Percentiles rank a stretch among this genome's conserved stretches.
phyloP scores from a whole-genome alignment of 2,329 filamentous ascomycete species.

The Graphilbum sp. region DNA sequence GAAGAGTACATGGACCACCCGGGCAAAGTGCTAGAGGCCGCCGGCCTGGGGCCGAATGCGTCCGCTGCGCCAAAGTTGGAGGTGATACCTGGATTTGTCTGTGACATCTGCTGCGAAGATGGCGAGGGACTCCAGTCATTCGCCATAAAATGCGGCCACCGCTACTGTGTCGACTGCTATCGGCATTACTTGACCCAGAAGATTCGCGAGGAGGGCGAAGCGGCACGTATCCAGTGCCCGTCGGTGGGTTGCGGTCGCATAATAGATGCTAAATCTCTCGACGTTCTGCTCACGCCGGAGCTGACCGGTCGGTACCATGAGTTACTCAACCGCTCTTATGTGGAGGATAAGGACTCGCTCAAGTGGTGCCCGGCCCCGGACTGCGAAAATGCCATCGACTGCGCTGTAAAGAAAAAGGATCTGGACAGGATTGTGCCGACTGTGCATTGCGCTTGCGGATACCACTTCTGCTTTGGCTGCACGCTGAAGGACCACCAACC shows the following conservation, averaged over 20 bases:
- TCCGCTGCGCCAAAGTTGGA: conserved; percentile 50
- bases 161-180: conserved; percentile 89
- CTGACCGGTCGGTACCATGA: conserved; percentile 55
- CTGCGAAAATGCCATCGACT: conserved; percentile 85
- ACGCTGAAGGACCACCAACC: conserved; percentile 82
- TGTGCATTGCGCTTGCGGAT: conserved; percentile 68
- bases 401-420: conserved; percentile 73
- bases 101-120: conserved; percentile 95
- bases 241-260: conserved; percentile 76
- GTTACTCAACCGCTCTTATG: conserved; percentile 82
- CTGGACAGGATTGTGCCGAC: conserved; percentile 75
- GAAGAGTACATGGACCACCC: conserved; percentile 92
- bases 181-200: conserved; percentile 82
- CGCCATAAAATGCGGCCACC: conserved; percentile 86
- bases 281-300: conserved; percentile 50
- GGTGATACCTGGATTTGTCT: conserved; percentile 59
- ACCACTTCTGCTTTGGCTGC: conserved; percentile 92
- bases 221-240: conserved; percentile 85
- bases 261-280: conserved; percentile 76
- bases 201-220: conserved; percentile 89
- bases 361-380: conserved; percentile 99
- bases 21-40: conserved; percentile 63
- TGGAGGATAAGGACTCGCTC: conserved; percentile 87
- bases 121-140: conserved; percentile 62
- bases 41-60: conserved; percentile 58